Conservation (phyloP, 306 rosid genomes). For the barrel medic (Medicago truncatula) region DNA sequence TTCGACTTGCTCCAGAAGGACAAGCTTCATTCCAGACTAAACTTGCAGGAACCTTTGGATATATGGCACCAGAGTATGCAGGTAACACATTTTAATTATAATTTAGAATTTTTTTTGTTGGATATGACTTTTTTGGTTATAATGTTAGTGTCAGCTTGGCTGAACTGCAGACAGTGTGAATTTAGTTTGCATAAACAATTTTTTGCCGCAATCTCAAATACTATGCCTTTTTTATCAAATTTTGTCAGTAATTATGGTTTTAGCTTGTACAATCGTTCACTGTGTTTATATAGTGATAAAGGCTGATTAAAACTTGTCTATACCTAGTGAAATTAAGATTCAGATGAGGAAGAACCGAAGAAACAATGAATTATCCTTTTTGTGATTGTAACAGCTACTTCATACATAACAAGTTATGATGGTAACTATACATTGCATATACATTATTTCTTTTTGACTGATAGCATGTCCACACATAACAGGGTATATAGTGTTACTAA, state of each 20-base stretch:
- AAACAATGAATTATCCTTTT: no score
- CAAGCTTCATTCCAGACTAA: slow-evolving; percentile 77
- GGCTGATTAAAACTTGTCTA: no score
- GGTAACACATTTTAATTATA: slow-evolving; percentile 50
- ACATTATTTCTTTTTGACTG: background rate
- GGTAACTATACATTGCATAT: no score
- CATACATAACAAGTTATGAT: no score
- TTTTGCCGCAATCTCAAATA: background rate
- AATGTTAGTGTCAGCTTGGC: background rate
- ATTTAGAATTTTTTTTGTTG: background rate
- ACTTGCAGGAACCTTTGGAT: slow-evolving; percentile 96
- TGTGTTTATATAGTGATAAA: no score
- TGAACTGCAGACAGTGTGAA: background rate
- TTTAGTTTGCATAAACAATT: background rate
- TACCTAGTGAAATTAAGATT: no score
- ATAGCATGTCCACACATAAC: background rate
- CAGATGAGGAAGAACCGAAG: no score
- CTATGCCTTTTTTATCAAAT: slow-evolving; percentile 2
- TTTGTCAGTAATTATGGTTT: background rate
- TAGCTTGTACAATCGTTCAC: no score
- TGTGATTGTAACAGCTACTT: no score
- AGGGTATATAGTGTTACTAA: background rate
- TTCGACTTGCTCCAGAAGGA: slow-evolving; percentile 95
- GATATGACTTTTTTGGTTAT: background rate
- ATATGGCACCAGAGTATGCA: slow-evolving; percentile 95